These are phyloP conservation scores for Fraxinus pennsylvanica DNA, from an alignment of 257 asterid species.

Conservation along the genomic window DNA sequence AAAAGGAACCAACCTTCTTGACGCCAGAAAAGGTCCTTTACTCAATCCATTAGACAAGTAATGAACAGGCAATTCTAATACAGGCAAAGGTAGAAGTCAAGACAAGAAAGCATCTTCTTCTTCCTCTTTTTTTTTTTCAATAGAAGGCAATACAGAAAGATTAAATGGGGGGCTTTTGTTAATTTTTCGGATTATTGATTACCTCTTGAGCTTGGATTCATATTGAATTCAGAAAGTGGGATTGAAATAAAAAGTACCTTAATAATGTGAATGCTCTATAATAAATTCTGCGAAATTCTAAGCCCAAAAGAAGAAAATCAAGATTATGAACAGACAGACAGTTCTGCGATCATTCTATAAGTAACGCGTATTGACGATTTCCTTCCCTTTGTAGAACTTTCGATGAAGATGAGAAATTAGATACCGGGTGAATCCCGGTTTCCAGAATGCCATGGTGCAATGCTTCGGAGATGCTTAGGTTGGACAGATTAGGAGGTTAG, in stretches of 20 bases:
- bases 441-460: constrained; percentile 2
- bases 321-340: background rate
- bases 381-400: constrained; percentile 13
- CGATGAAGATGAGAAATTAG: constrained; percentile 16
- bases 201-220: constrained; percentile 17
- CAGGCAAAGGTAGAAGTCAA: background rate
- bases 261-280: background rate
- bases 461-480: constrained; percentile 15
- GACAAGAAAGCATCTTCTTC: background rate
- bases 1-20: constrained; percentile 21
- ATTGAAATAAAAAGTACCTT: constrained; percentile 27
- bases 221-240: background rate
- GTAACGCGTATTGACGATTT: constrained; percentile 9
- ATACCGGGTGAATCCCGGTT: constrained; percentile 19
- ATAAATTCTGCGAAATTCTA: background rate
- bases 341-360: background rate
- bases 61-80: constrained; percentile 19
- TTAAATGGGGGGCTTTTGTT: constrained; percentile 17
- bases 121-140: background rate
- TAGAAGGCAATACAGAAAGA: background rate
- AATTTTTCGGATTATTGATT: constrained; percentile 15
- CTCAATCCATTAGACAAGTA: constrained; percentile 21
- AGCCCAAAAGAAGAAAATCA: constrained; percentile 9
- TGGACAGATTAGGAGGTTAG: constrained; percentile 20
- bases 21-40: constrained; percentile 24